Evolutionary conservation across 2,329 filamentous ascomycete genomes (phyloP).

Genomic region (Leptosphaerulina australis): DNA sequence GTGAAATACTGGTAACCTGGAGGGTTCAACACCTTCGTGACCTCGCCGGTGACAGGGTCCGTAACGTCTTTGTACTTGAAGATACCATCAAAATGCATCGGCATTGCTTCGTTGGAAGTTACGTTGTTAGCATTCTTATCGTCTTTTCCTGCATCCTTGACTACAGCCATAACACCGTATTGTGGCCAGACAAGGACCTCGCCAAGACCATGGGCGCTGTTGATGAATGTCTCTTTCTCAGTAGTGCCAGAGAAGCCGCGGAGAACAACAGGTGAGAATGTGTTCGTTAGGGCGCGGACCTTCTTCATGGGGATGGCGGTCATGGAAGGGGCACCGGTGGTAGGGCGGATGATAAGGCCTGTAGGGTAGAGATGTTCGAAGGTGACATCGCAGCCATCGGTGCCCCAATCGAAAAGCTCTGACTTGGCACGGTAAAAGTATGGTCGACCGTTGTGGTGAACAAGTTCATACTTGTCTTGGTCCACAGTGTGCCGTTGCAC

Average conservation of each 20-base stretch:
- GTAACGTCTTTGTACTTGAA: conserved; percentile 58
- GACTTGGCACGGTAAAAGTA: conserved; percentile 35
- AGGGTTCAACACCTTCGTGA: conserved; percentile 41
- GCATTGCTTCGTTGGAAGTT: conserved; percentile 58
- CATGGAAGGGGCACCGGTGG: conserved; percentile 44
- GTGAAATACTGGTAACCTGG: conserved; percentile 61
- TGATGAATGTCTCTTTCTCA: conserved; percentile 54
- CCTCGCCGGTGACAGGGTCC: conserved; percentile 50
- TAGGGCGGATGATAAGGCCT: conserved; percentile 28
- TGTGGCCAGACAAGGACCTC: conserved; percentile 57
- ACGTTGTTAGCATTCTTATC: conserved; percentile 59
- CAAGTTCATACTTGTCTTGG: conserved; percentile 28
- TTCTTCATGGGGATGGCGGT: conserved; percentile 54
- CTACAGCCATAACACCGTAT: conserved; percentile 65
- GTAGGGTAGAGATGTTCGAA: conserved; percentile 36
- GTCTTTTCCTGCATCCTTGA: conserved; percentile 62
- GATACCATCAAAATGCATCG: conserved; percentile 62
- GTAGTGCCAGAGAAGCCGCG: conserved; percentile 59
- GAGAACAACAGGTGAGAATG: conserved; percentile 60
- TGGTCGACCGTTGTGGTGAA: conserved; percentile 26
- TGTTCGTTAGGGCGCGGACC: conserved; percentile 55
- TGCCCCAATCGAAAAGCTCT: conserved; percentile 23
- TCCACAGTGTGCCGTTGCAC: conserved; percentile 28
- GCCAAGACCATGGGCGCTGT: conserved; percentile 57
- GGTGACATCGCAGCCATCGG: conserved; percentile 10